Conservation (phyloP, 1,284 basidiomycete genomes). For the Ustilago lituana region DNA sequence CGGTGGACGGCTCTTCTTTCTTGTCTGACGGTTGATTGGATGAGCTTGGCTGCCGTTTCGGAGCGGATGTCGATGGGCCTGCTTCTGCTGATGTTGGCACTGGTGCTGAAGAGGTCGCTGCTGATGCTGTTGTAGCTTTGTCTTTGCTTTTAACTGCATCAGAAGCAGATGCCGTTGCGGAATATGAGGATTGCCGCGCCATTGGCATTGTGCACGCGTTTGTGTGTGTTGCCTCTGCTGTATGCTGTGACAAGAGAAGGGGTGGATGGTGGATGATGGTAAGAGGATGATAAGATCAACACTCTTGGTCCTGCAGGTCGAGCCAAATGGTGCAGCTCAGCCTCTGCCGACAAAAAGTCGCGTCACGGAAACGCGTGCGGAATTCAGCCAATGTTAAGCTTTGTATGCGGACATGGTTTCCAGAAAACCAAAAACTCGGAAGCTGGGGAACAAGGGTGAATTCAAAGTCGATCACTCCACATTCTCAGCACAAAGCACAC, state of each 20-base stretch:
- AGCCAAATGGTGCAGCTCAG: too few relatives aligned
- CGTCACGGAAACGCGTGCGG: conserved; percentile 29
- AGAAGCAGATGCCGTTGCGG: conserved; percentile 15
- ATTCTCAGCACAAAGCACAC: conserved; percentile 2
- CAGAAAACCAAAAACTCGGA: not conserved
- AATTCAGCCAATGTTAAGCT: conserved; percentile 12
- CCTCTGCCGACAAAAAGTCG: conserved; percentile 13
- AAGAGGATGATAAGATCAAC: conserved; percentile 22
- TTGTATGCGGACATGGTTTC: not conserved
- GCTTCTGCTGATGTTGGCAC: conserved; percentile 17
- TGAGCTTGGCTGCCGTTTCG: not conserved
- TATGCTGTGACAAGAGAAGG: not conserved
- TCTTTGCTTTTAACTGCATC: conserved; percentile 3
- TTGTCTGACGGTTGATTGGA: conserved; percentile 2
- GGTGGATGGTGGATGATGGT: not conserved
- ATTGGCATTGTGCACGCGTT: conserved; percentile 21
- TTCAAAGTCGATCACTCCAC: conserved; percentile 44
- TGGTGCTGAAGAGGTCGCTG: conserved; percentile 5
- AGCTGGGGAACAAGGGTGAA: conserved; percentile 18
- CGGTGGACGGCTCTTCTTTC: conserved; percentile 47
- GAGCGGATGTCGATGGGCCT: conserved; percentile 8
- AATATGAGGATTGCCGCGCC: conserved; percentile 20
- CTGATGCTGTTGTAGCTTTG: conserved; percentile 1
- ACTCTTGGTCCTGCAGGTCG: conserved; percentile 1
- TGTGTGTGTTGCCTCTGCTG: not conserved